Evolutionary conservation across 2,329 filamentous ascomycete species (phyloP).

Genomic region (Fusarium lateritium): DNA sequence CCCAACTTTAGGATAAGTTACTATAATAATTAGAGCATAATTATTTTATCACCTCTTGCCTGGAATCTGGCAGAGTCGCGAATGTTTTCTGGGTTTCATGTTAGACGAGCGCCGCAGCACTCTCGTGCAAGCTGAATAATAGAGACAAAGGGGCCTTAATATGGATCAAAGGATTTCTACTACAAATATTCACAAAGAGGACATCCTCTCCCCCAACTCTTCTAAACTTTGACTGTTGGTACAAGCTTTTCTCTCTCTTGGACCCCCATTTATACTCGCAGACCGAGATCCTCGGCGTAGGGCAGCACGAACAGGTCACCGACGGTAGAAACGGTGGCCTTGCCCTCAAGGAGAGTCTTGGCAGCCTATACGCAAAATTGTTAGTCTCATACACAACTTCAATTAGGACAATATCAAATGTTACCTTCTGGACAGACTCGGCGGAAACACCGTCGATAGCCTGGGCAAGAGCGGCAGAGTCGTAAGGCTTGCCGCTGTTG

Average conservation of each 20-base stretch:
- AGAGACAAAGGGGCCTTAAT: slow-evolving; percentile 33
- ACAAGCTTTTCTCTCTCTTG: slow-evolving; percentile 57
- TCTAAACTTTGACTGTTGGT: slow-evolving; percentile 62
- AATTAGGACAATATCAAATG: slow-evolving; percentile 54
- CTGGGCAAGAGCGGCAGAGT: slow-evolving; percentile 85
- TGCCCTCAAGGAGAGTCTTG: slow-evolving; percentile 88
- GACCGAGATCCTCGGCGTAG: slow-evolving; percentile 92
- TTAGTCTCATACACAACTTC: slow-evolving; percentile 46
- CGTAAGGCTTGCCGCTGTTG: slow-evolving; percentile 84
- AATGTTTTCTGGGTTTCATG: not conserved
- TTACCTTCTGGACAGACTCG: slow-evolving; percentile 88
- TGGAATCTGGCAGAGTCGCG: not conserved
- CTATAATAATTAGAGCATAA: no score
- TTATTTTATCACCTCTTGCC: no score
- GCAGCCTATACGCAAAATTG: slow-evolving; percentile 75
- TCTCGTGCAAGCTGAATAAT: slow-evolving; percentile 12
- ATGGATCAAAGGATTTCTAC: slow-evolving; percentile 58
- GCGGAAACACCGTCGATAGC: slow-evolving; percentile 84
- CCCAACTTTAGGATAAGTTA: not conserved
- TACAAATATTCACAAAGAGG: slow-evolving; percentile 63
- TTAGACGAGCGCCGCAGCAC: not conserved
- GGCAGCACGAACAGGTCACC: slow-evolving; percentile 94
- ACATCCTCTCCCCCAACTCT: slow-evolving; percentile 53
- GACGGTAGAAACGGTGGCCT: slow-evolving; percentile 89
- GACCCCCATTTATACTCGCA: slow-evolving; percentile 82